These are phyloP conservation scores for Xylaria nigripes DNA, from an alignment of 495 filamentous ascomycete genomes.

Conservation along the genomic window DNA sequence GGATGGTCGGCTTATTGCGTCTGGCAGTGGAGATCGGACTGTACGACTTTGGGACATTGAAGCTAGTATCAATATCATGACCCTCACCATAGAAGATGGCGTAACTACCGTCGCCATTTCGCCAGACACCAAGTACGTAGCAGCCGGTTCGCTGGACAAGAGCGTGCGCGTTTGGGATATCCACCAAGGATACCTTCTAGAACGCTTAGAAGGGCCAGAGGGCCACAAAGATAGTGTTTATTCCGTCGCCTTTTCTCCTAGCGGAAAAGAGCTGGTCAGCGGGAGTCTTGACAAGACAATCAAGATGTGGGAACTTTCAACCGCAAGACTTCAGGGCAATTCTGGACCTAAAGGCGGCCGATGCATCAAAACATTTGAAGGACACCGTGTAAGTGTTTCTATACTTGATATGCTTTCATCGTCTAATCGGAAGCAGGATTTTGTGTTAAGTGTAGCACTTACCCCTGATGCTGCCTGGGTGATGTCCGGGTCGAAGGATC, in stretches of 20 bases:
- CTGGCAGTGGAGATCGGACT: constrained; percentile 79
- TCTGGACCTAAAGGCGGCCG: constrained; percentile 64
- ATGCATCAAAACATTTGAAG: constrained; percentile 83
- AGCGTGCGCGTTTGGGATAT: constrained; percentile 87
- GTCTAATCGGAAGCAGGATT: constrained; percentile 54
- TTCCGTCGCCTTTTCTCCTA: constrained; percentile 82
- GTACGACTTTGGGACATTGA: constrained; percentile 87
- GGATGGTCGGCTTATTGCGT: constrained; percentile 81
- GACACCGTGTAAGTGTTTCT: constrained; percentile 63
- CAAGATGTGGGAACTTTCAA: constrained; percentile 85
- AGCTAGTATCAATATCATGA: constrained; percentile 61
- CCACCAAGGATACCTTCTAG: constrained; percentile 68
- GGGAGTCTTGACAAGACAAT: constrained; percentile 90
- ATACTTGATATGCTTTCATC: constrained; percentile 2
- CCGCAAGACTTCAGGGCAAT: constrained; percentile 56
- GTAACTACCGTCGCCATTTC: constrained; percentile 91
- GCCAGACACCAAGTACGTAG: constrained; percentile 76
- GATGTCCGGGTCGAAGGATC: constrained; percentile 82
- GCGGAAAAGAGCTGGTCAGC: constrained; percentile 78
- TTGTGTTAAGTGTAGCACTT: constrained; percentile 80
- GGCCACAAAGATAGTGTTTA: constrained; percentile 93
- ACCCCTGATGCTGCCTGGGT: constrained; percentile 86
- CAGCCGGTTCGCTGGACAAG: constrained; percentile 82
- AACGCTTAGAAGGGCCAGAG: constrained; percentile 75
- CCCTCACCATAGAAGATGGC: constrained; percentile 78